Conservation (phyloP, 1,284 basidiomycete genomes). For the Ganoderma meredithae region DNA sequence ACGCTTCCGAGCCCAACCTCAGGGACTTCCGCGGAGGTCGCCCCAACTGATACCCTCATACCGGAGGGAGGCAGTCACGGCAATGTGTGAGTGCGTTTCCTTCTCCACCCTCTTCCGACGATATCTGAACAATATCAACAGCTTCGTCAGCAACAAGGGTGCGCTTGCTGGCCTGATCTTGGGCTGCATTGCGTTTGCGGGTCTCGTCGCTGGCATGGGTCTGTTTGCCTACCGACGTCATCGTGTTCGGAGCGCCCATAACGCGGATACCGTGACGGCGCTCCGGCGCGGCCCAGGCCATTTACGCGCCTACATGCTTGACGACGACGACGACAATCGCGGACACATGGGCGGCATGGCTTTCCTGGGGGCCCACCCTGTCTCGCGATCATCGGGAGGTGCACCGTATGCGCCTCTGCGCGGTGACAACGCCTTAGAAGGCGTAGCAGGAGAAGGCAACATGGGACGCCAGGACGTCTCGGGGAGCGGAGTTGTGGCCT, state of each 20-base stretch:
- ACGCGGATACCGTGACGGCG: constrained; percentile 31
- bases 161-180: constrained; percentile 41
- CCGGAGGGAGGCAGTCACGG: constrained; percentile 24
- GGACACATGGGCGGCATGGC: constrained; percentile 13
- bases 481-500: constrained; percentile 10
- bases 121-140: constrained; percentile 9
- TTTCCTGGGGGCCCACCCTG: constrained; percentile 27
- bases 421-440: constrained; percentile 26
- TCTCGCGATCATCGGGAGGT: constrained; percentile 18
- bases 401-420: constrained; percentile 27
- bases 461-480: constrained; percentile 18
- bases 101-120: neutral
- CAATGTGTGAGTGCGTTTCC: constrained; percentile 27
- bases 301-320: constrained; percentile 27
- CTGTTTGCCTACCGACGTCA: constrained; percentile 37
- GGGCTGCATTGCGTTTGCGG: constrained; percentile 36
- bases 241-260: constrained; percentile 29
- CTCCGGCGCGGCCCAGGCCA: constrained; percentile 21
- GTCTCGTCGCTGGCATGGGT: constrained; percentile 32
- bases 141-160: constrained; percentile 37
- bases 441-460: constrained; percentile 18
- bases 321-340: constrained; percentile 32
- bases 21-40: neutral
- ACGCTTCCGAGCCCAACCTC: constrained; percentile 1
- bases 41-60: constrained; percentile 23